Percentiles rank a stretch among this genome's conserved stretches.
Conservation (phyloP, 345 rosid genomes). For the Sonneratia alba region DNA sequence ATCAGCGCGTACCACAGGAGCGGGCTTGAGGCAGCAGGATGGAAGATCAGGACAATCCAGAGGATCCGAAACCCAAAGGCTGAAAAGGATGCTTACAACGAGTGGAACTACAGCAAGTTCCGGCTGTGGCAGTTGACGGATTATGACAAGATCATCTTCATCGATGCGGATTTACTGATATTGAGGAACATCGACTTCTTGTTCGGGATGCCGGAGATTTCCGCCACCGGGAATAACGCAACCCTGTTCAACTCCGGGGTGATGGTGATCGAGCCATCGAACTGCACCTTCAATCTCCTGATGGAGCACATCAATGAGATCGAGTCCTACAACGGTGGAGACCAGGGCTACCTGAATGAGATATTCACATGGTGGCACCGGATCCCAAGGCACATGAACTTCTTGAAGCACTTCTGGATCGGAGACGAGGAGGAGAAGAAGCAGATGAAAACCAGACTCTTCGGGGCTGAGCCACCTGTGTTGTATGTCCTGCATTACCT, state of each 20-base stretch:
- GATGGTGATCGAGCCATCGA: conserved; percentile 82
- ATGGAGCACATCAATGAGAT: conserved; percentile 83
- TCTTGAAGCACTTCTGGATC: conserved; percentile 78
- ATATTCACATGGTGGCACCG: conserved; percentile 99
- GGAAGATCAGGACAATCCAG: conserved; percentile 74
- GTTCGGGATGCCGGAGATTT: conserved; percentile 78
- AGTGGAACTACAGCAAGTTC: conserved; percentile 98
- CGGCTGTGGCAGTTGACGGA: conserved; percentile 92
- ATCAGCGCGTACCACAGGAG: conserved; percentile 68
- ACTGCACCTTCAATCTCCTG: conserved; percentile 68
- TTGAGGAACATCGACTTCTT: conserved; percentile 84
- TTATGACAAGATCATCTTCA: conserved; percentile 84
- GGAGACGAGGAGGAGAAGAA: conserved; percentile 69
- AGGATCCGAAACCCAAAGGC: conserved; percentile 97
- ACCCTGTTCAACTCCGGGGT: conserved; percentile 83
- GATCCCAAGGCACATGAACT: conserved; percentile 78
- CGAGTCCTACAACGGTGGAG: conserved; percentile 86
- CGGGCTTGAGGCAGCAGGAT: conserved; percentile 85
- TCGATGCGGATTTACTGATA: conserved; percentile 79
- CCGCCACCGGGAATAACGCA: conserved; percentile 81
- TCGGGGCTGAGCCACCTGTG: conserved; percentile 75
- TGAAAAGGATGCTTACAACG: conserved; percentile 87
- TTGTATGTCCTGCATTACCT: conserved; percentile 88
- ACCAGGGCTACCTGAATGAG: conserved; percentile 76
- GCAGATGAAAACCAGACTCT: conserved; percentile 59